Percentiles rank a stretch among this genome's conserved stretches.
These are phyloP conservation scores for Pleurotus giganteus DNA, from an alignment of 768 basidiomycete species.

Conservation along the genomic window DNA sequence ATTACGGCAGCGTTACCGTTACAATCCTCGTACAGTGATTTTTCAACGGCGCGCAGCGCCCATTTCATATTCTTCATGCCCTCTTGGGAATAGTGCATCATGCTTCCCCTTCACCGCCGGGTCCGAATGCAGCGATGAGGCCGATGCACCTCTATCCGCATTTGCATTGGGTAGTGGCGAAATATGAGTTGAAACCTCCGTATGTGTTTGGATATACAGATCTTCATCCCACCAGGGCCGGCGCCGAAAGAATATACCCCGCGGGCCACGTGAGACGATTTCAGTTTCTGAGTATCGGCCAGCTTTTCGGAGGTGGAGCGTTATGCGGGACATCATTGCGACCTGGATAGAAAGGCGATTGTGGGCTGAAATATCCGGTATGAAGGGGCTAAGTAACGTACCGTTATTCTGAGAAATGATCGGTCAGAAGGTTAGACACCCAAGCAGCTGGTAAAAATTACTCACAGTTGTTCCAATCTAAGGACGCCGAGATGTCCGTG, in stretches of 20 bases:
- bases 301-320: conserved; percentile 53
- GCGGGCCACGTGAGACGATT: neutral
- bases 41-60: neutral
- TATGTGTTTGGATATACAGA: neutral
- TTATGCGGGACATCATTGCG: conserved; percentile 69
- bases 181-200: neutral
- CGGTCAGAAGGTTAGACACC: neutral
- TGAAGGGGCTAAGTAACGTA: conserved; percentile 4
- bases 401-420: conserved; percentile 19
- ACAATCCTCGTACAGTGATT: neutral
- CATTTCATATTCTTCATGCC: neutral
- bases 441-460: conserved; percentile 12
- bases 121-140: neutral
- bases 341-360: conserved; percentile 31
- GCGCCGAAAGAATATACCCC: neutral
- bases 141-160: neutral
- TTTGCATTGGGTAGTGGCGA: neutral
- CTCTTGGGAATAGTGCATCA: neutral
- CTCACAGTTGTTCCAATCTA: conserved; percentile 40
- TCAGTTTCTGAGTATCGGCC: conserved; percentile 10
- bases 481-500: neutral
- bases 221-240: conserved; percentile 2
- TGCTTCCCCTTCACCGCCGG: neutral
- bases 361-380: conserved; percentile 4
- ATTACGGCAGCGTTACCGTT: neutral